Evolutionary conservation across 441 rosid genomes (phyloP).

Genomic region (Populus trichocarpa): DNA sequence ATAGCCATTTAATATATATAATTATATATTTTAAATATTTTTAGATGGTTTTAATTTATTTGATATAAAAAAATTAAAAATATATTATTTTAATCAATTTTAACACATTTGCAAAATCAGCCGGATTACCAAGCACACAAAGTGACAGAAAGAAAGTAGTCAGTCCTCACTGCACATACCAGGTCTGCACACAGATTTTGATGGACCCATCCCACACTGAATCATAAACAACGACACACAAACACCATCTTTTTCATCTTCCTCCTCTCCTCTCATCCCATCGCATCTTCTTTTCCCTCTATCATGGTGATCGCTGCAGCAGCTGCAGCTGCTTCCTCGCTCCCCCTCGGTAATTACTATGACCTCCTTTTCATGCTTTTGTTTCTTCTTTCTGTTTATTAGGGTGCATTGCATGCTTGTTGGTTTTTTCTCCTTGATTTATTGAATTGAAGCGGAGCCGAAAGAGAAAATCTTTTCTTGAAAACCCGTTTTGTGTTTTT

Average conservation of each 20-base stretch:
- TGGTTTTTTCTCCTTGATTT: neutral
- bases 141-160: too few relatives aligned
- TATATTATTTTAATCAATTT: too few relatives aligned
- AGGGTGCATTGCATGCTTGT: neutral
- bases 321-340: conserved; percentile 29
- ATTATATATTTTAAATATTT: too few relatives aligned
- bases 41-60: too few relatives aligned
- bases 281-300: neutral
- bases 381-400: neutral
- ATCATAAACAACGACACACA: neutral
- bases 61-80: too few relatives aligned
- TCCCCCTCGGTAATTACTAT: neutral
- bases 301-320: conserved; percentile 76
- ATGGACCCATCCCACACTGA: conserved; percentile 7
- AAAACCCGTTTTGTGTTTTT: neutral
- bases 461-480: neutral
- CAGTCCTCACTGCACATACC: neutral
- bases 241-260: neutral
- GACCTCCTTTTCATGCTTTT: neutral
- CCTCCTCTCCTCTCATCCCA: neutral
- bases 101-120: too few relatives aligned
- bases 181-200: conserved; percentile 9
- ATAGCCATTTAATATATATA: too few relatives aligned
- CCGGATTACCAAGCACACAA: too few relatives aligned
- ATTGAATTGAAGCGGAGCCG: neutral